Evolutionary conservation across 495 filamentous ascomycete genomes (phyloP).

Genomic region (Thozetella sp.): DNA sequence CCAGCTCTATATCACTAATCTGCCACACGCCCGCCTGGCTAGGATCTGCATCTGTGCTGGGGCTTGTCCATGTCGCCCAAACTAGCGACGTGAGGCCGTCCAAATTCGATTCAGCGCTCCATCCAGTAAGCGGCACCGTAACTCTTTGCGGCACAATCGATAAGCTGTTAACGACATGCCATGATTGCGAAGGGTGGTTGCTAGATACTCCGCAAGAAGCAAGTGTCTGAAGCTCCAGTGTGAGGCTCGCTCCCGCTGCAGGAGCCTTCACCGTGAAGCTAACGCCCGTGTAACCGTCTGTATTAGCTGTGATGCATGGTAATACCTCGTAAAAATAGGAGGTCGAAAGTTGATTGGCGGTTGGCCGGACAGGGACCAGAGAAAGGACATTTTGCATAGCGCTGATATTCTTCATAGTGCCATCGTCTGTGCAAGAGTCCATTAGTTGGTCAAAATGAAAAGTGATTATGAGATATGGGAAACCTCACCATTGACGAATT

Average conservation of each 20-base stretch:
- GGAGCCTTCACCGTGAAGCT: not conserved
- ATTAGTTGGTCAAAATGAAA: not conserved
- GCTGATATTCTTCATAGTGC: not conserved
- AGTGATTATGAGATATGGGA: not conserved
- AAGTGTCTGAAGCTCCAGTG: not conserved
- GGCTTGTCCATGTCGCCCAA: not conserved
- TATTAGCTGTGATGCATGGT: not conserved
- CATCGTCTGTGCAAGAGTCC: not conserved
- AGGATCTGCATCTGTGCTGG: not conserved
- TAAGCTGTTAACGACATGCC: not conserved
- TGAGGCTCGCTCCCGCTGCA: not conserved
- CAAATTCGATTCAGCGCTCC: not conserved
- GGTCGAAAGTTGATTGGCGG: not conserved
- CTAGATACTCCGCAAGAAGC: not conserved
- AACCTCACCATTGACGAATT: not conserved
- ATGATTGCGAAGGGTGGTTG: not conserved
- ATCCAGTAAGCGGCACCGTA: not conserved
- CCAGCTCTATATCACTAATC: not conserved
- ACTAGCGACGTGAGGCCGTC: not conserved
- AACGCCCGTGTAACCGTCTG: constrained; percentile 1
- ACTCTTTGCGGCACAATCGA: not conserved
- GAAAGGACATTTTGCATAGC: not conserved
- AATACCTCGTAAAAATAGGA: constrained; percentile 1
- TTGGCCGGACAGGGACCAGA: not conserved
- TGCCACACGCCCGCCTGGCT: not conserved